Base-by-base conservation (phyloP, 2,329 filamentous ascomycete genomes). In the Pseudogymnoascus sp. region DNA sequence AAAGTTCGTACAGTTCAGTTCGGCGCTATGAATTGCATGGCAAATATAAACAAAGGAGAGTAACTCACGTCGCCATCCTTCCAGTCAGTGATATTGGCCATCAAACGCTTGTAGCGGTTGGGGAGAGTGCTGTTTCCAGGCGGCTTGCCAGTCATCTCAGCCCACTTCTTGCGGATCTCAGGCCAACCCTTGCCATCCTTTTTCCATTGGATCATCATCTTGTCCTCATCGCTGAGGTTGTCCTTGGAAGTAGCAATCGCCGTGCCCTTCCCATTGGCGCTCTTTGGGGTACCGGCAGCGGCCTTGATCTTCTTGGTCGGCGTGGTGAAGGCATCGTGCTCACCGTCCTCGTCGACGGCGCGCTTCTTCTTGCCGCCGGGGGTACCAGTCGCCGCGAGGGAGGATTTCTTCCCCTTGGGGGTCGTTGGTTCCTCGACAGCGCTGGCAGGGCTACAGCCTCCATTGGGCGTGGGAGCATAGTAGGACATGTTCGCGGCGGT, bases 31-130 rank as follows among this genome's bases (percentile, higher is more conserved):
- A 10, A 17, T 19, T 11, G 17, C 9, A 21, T 21, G 17, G 9
- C 17, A 4, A 19, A 19, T 7, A 11, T 4, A 42, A 11, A 19
- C 31, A 4, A 21, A n/a, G 13, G 13, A 3, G 1, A 26, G 3
- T 60, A 60, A 60, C 59, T 60, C 7, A 60, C 59, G 40, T 60
- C 59, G 4, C 59, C 59, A 60, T 60, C 59, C 6, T 60, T 42
- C 33, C 33, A 42, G 21, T 60, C 59, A 29, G 11, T 42, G 1
- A 60, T 3, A n/a, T 38, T 42, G 1, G 59, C 35, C 33, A 38
- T 40, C 1, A 60, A 1, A 7, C 38, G 33, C 5, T 1, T 7
- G 7, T 60, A 60, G n/a, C 59, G 59, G 13, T 38, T 42, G 3
- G 35, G 15, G 26, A 60, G 59, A 42, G 59, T 60, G 21, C 33